Evolutionary conservation across 352 stramenopile genomes (phyloP), one percentile per base, ranked within the genome.

Genomic region (Globisporangium paroecandrum): DNA sequence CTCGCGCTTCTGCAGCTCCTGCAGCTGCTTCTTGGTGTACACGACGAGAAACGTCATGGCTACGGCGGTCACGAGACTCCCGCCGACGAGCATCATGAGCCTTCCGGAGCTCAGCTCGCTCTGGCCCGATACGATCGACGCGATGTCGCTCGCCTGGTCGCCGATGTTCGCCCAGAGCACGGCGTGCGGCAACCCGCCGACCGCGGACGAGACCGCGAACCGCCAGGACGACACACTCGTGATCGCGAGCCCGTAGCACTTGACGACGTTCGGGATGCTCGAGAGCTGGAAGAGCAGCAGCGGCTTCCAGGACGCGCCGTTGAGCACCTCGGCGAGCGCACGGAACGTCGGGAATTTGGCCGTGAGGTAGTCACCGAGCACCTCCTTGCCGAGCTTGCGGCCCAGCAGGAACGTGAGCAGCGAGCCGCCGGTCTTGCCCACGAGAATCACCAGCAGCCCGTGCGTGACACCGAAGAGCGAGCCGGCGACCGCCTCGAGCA

Each of bases 231-330:
- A 86, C 25, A 94, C 75, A 22, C 87, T 75, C 0, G 85, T 94
- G 62, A 94, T 87, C 53, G 85, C 82, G 15, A 94, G 69, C n/a
- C 69, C 88, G 74, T 92, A 94, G 69, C 81, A 87, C 62, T 91
- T 91, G 64, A 89, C 74, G n/a, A 91, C 71, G 62, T 94, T 94
- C 9, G 85, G 85, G 54, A 94, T 81, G 58, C 82, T 91, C 27
- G 85, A 90, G 56, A 94, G 58, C 66, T 94, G 85, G 64, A 89
- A 91, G 15, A 94, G 73, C 66, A 94, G 54, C 32, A 94, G 69
- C 25, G 85, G 85, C 65, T 94, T 94, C 83, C 83, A 94, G 54
- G 77, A 90, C 18, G 69, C 65, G 51, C 79, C 78, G 58, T 82
- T 88, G 24, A 94, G 72, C 34, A 91, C 81, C 12, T 82, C 72